Evolutionary conservation across 129 eudicot genomes (phyloP), one percentile per base, ranked within the genome.

Genomic region (Centrapalus pauciflorus): DNA sequence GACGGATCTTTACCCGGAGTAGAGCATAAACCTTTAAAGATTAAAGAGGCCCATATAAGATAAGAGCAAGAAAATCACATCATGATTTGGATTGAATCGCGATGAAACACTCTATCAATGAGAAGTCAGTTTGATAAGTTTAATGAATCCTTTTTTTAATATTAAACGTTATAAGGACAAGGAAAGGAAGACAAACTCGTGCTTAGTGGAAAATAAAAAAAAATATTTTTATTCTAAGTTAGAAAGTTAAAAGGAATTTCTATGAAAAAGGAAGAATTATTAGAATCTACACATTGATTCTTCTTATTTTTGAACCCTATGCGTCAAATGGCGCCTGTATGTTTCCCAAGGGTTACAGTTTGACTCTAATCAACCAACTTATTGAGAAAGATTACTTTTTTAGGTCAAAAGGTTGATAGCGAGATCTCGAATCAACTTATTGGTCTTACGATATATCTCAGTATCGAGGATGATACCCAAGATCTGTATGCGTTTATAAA

Each of bases 11-110:
- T 61, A 61, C 9, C 13, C 37, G 2, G 12, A 63, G 35, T 63
- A 63, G 55, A 23, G 35, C 37, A 63, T 63, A 38, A 38, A 63
- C 13, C 34, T 63, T 24, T 2, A 63, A 63, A 63, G 35, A 63
- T 40, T 24, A 62, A 62, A 11, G 24, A 40, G 41, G 9, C 32
- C 62, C 24, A 23, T 28, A 49, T 29, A 50, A 28, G 28, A 40
- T 29, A 50, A 28, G 28, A 40, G 17, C 54, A 24, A 40, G 46
- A 35, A 25, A 46, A 10, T 16, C 4, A 65, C 59, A 46, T 17
- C 20, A 1, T 65, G 9, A 45, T n/a, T 65, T 6, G 26, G 7
- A 8, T 55, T 24, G 17, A 55, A 49, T 50, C 8, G 3, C 1
- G 37, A 25, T 55, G 37, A 11, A 21, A 55, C 35, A 55, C 24